Evolutionary conservation across 2,329 filamentous ascomycete species (phyloP).

Genomic region (Aspergillus proliferans): DNA sequence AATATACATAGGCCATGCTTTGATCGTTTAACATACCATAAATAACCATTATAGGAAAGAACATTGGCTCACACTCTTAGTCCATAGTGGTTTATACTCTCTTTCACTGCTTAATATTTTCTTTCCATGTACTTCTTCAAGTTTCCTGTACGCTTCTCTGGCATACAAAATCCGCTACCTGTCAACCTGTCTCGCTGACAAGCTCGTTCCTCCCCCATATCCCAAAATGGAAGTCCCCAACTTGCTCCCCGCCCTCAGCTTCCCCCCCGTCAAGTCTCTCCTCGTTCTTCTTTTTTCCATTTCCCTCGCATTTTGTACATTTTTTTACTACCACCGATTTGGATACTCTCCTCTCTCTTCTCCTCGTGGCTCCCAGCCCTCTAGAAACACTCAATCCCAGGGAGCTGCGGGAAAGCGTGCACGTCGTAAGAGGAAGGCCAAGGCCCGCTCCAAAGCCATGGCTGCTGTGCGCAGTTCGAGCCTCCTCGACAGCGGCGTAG

Average conservation of each 20-base stretch:
- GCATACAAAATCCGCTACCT: too few species aligned
- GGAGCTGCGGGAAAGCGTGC: not conserved
- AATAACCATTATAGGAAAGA: too few species aligned
- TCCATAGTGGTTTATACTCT: too few species aligned
- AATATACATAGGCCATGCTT: too few species aligned
- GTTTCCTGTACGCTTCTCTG: too few species aligned
- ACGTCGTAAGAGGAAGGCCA: not conserved
- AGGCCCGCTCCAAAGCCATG: not conserved
- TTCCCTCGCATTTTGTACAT: not conserved
- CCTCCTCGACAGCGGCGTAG: constrained; percentile 12
- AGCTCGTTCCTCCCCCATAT: constrained; percentile 1
- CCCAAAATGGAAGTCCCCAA: constrained; percentile 13
- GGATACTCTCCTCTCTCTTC: not conserved
- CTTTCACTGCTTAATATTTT: too few species aligned
- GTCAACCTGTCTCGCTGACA: too few species aligned
- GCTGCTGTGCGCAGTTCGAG: not conserved
- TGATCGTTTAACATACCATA: too few species aligned
- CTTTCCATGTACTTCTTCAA: too few species aligned
- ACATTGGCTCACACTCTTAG: too few species aligned
- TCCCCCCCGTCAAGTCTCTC: not conserved
- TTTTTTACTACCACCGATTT: not conserved
- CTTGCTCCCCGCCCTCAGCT: not conserved
- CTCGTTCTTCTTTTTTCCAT: constrained; percentile 1
- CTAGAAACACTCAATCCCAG: not conserved
- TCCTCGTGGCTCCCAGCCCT: not conserved